Percentiles rank a stretch among this genome's conserved stretches.
These are phyloP conservation scores for Phialemoniopsis sp. DNA, from an alignment of 2,329 filamentous ascomycete species.

Conservation along the genomic window DNA sequence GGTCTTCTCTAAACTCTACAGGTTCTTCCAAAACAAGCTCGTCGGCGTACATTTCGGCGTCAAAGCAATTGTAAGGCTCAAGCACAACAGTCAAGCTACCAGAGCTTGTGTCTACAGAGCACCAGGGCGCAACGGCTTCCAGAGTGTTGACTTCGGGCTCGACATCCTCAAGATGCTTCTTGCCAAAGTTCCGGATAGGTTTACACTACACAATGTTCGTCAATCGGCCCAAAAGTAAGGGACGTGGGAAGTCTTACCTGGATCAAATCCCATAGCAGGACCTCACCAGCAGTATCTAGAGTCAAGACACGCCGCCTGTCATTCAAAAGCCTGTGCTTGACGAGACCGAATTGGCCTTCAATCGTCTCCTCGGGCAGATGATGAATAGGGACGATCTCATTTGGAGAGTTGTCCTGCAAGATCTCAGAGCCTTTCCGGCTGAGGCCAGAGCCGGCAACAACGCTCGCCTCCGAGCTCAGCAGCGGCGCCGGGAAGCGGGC, in stretches of 20 bases:
- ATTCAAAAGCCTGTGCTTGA: constrained; percentile 90
- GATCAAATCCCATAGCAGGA: constrained; percentile 90
- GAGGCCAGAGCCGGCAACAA: constrained; percentile 31
- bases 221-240: not conserved
- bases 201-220: constrained; percentile 56
- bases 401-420: constrained; percentile 41
- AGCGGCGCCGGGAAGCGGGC: constrained; percentile 65
- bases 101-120: constrained; percentile 88
- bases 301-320: constrained; percentile 87
- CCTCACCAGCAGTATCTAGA: constrained; percentile 90
- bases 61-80: constrained; percentile 94
- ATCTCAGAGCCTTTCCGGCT: constrained; percentile 56
- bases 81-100: constrained; percentile 86
- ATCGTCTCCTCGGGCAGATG: constrained; percentile 74
- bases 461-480: constrained; percentile 46
- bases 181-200: constrained; percentile 88
- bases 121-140: constrained; percentile 93
- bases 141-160: constrained; percentile 80
- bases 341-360: constrained; percentile 89
- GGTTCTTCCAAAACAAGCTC: constrained; percentile 71
- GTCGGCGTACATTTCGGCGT: constrained; percentile 95
- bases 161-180: constrained; percentile 89
- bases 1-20: constrained; percentile 85
- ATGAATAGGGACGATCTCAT: constrained; percentile 58
- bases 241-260: constrained; percentile 47